phyloP scores from a whole-genome alignment of 805 yeast genomes.

The Torulaspora gathmanii region DNA sequence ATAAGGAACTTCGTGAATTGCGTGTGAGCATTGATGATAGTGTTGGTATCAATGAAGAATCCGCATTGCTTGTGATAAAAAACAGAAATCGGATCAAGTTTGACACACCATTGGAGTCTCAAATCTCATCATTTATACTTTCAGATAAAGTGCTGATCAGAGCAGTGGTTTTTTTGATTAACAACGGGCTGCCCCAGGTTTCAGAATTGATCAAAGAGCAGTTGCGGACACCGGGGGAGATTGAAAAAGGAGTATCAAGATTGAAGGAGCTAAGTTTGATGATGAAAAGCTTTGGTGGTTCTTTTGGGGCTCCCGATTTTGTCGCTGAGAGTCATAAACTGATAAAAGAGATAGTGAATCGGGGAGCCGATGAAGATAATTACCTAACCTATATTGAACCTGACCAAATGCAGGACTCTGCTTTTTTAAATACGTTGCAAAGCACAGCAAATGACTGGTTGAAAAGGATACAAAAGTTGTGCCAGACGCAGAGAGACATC shows the following conservation, averaged over 20 bases:
- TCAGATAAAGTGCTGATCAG: constrained; percentile 40
- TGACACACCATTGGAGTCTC: constrained; percentile 28
- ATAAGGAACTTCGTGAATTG: constrained; percentile 11
- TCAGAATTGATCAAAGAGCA: constrained; percentile 39
- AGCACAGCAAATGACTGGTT: constrained; percentile 70
- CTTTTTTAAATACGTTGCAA: constrained; percentile 65
- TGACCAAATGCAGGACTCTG: constrained; percentile 44
- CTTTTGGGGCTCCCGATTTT: constrained; percentile 65
- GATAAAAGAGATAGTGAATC: constrained; percentile 40
- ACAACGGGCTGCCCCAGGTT: constrained; percentile 41
- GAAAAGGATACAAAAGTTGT: constrained; percentile 52
- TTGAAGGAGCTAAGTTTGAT: not conserved
- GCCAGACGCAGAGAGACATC: constrained; percentile 41
- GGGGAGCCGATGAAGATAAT: constrained; percentile 32
- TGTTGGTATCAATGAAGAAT: constrained; percentile 1
- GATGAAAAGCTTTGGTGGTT: constrained; percentile 46
- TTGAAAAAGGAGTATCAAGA: not conserved
- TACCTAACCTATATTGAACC: constrained; percentile 34
- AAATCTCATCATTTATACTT: constrained; percentile 36
- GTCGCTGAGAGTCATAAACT: constrained; percentile 47
- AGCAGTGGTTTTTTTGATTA: not conserved
- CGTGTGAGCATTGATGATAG: constrained; percentile 27
- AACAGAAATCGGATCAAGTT: constrained; percentile 35
- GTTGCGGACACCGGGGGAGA: not conserved
- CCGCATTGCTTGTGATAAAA: constrained; percentile 37